Percentiles rank a stretch among this genome's conserved stretches.
Conservation (phyloP, 768 basidiomycete genomes). For the Auricularia heimuer region DNA sequence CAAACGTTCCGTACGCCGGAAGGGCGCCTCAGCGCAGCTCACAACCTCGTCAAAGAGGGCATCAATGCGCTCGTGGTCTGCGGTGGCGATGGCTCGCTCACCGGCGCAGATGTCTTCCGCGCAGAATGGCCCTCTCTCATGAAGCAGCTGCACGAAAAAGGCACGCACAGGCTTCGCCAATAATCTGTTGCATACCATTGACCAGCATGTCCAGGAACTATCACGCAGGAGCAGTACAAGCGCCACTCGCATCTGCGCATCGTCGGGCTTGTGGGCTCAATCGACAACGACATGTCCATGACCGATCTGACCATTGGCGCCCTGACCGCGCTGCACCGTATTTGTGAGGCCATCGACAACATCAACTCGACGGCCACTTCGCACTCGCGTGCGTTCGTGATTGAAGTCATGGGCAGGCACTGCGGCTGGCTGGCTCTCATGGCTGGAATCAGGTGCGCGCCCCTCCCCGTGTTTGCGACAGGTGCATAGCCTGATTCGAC, state of each 20-base stretch:
- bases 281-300: slow-evolving; percentile 98
- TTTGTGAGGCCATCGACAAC: slow-evolving; percentile 96
- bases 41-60: slow-evolving; percentile 90
- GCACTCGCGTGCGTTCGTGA: slow-evolving; percentile 93
- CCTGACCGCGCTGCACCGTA: slow-evolving; percentile 88
- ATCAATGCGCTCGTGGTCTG: slow-evolving; percentile 96
- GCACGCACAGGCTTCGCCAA: slow-evolving; percentile 26
- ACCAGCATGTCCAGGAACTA: slow-evolving; percentile 39
- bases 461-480: not conserved
- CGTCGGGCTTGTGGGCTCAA: slow-evolving; percentile 96
- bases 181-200: not conserved
- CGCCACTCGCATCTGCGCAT: slow-evolving; percentile 80
- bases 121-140: slow-evolving; percentile 91
- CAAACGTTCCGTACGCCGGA: slow-evolving; percentile 74
- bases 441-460: slow-evolving; percentile 74
- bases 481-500: not conserved
- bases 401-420: slow-evolving; percentile 99
- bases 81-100: slow-evolving; percentile 94
- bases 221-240: slow-evolving; percentile 63
- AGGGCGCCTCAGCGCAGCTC: slow-evolving; percentile 80
- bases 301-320: slow-evolving; percentile 97
- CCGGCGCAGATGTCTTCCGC: slow-evolving; percentile 90
- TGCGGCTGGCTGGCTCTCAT: slow-evolving; percentile 98
- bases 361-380: slow-evolving; percentile 95
- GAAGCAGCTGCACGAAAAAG: slow-evolving; percentile 49